These are phyloP conservation scores for Leucocoprinus sp. DNA, from an alignment of 768 basidiomycete genomes.

Conservation along the genomic window DNA sequence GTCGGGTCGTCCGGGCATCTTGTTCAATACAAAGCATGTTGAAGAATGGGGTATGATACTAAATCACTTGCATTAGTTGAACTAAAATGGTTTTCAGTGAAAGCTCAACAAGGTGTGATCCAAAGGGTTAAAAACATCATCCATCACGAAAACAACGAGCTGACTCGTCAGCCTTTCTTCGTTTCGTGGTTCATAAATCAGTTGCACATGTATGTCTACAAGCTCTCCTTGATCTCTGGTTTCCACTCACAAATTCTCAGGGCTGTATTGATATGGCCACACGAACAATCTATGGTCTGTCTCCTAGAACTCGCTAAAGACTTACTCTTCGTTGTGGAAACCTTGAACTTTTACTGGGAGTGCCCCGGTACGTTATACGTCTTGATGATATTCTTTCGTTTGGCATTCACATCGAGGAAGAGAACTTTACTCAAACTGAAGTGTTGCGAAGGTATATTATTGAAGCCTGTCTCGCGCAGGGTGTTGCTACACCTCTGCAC, in stretches of 20 bases:
- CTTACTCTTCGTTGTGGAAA: conserved; percentile 55
- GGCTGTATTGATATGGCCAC: conserved; percentile 58
- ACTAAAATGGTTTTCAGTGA: conserved; percentile 32
- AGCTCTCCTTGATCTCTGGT: neutral
- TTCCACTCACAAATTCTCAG: neutral
- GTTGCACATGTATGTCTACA: conserved; percentile 44
- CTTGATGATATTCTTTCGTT: neutral
- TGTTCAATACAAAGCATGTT: conserved; percentile 63
- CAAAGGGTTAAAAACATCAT: conserved; percentile 49
- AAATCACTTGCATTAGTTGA: neutral
- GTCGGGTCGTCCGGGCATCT: conserved; percentile 36
- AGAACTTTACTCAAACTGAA: conserved; percentile 5
- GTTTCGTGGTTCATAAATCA: conserved; percentile 67
- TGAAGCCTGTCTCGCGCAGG: conserved; percentile 5
- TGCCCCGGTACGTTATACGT: conserved; percentile 28
- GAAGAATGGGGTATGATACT: conserved; percentile 60
- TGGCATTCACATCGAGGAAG: neutral
- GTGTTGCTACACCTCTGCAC: conserved; percentile 7
- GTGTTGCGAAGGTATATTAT: neutral
- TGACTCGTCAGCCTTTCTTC: conserved; percentile 63
- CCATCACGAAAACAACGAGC: conserved; percentile 43
- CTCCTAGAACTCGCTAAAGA: conserved; percentile 62
- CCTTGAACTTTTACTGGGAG: conserved; percentile 66
- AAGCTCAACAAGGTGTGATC: conserved; percentile 62
- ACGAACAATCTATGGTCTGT: conserved; percentile 46